phyloP scores from a whole-genome alignment of 176 grass and related monocot species.

The Olyra latifolia region DNA sequence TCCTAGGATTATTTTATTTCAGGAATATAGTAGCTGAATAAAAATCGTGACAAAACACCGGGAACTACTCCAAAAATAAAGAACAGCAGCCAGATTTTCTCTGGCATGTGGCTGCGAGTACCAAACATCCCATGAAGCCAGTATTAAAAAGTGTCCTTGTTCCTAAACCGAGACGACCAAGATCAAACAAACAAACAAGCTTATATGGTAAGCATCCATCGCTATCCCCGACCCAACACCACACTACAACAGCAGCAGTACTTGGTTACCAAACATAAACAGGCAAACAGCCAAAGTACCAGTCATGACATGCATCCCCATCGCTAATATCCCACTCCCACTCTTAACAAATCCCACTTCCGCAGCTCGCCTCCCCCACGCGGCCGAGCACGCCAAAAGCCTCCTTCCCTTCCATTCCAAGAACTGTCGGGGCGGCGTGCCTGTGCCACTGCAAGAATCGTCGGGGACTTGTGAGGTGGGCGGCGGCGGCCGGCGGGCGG shows the following conservation, averaged over 20 bases:
- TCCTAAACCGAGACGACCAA: conserved; percentile 10
- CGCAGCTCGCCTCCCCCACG: not conserved
- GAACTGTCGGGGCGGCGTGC: not conserved
- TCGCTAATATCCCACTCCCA: not conserved
- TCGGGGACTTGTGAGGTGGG: not conserved
- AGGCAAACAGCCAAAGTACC: conserved; percentile 28
- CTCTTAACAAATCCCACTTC: conserved; percentile 29
- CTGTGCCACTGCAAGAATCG: not conserved
- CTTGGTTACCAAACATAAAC: not conserved
- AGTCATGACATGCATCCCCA: not conserved
- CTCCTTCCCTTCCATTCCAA: conserved; percentile 2
- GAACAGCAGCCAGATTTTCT: not conserved
- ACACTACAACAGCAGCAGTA: not conserved
- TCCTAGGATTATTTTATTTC: no score
- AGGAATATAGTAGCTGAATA: no score
- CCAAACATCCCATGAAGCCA: not conserved
- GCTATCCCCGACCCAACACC: conserved; percentile 15
- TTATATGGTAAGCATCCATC: conserved; percentile 17
- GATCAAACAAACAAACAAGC: conserved; percentile 26
- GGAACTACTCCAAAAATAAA: not conserved
- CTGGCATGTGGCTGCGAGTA: not conserved
- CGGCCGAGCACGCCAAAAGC: not conserved
- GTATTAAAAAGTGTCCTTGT: not conserved
- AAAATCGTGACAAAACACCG: not conserved
- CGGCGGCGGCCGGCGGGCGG: no score